Evolutionary conservation across 768 basidiomycete genomes (phyloP), one percentile per base, ranked within the genome.

Genomic region (Suillus variegatus): DNA sequence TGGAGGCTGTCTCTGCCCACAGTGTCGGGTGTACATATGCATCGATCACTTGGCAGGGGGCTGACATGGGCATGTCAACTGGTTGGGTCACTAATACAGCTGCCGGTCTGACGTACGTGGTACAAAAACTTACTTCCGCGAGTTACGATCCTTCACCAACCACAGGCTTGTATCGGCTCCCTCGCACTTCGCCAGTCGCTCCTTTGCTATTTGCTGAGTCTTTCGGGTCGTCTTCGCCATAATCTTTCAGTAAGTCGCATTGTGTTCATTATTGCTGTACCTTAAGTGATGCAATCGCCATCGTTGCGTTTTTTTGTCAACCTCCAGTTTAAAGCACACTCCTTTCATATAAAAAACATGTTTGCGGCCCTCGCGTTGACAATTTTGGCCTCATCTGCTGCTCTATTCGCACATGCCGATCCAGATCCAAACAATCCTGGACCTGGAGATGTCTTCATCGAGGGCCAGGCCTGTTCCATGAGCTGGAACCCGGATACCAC

Each of bases 401-500:
- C 80, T 57, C 70, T 81, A 20, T 63, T 76, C 43, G 86, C 79
- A n/a, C 81, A 75, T 60, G 90, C 90, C 18, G 85, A 87, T 46
- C 86, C 87, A 20, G 74, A 67, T 8, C 93, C 93, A 49, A 82
- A 72, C 60, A 81, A 75, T 32, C 92, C 93, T 28, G 80, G 81
- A 8, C 90, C 90, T 8, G 85, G 85, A 49, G 78, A 82, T 51
- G 70, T 82, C 32, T 91, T 83, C 80, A 84, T 85, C 49, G 78
- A 83, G 62, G 92, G 91, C 22, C 58, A 74, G 12, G 71, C 77
- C 4, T 94, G 92, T 71, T 68, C 73, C 36, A 80, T 89, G 51
- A 70, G 73, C 13, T 95, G 93, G 93, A 71, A 71, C 1, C 82
- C 79, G 8, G 92, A 93, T 71, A 64, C 76, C 6, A 82, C 84